Conservation (phyloP, 129 eudicot genomes). For the Gnaphalium uliginosum region DNA sequence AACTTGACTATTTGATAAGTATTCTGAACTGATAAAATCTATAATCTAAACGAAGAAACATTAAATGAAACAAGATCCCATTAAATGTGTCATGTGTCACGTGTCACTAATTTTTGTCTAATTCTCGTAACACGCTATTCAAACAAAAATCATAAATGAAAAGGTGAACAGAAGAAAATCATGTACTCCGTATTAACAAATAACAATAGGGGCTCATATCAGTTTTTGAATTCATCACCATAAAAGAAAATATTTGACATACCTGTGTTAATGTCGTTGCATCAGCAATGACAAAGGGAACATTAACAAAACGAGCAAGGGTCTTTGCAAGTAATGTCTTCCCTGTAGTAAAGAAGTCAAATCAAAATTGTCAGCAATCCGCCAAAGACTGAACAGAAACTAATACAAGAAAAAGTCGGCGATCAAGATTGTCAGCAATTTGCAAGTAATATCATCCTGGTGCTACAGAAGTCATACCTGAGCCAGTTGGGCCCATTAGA, state of each 20-base stretch:
- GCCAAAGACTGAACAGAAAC: slow-evolving; percentile 6
- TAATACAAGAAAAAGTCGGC: neutral
- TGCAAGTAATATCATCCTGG: neutral
- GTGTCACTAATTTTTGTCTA: neutral
- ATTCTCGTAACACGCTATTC: neutral
- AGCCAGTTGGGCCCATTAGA: slow-evolving; percentile 98
- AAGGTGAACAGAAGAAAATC: neutral
- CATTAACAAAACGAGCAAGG: slow-evolving; percentile 94
- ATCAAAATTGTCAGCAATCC: slow-evolving; percentile 6
- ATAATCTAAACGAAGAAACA: neutral
- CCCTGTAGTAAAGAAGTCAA: slow-evolving; percentile 44
- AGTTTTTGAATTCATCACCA: neutral
- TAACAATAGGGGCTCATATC: neutral
- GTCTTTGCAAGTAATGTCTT: slow-evolving; percentile 96
- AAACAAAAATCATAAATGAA: slow-evolving; percentile 1
- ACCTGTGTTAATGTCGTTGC: slow-evolving; percentile 96
- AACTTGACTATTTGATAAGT: neutral
- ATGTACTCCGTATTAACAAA: too few species aligned
- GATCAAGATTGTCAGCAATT: neutral
- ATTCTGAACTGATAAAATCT: neutral
- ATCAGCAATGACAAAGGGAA: slow-evolving; percentile 95
- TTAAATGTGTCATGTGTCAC: neutral
- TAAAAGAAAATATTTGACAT: slow-evolving; percentile 19
- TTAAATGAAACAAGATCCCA: neutral
- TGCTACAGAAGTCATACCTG: slow-evolving; percentile 49